These are phyloP conservation scores for Ceratocystis destructans DNA, from an alignment of 2,329 filamentous ascomycete species.

Conservation along the genomic window DNA sequence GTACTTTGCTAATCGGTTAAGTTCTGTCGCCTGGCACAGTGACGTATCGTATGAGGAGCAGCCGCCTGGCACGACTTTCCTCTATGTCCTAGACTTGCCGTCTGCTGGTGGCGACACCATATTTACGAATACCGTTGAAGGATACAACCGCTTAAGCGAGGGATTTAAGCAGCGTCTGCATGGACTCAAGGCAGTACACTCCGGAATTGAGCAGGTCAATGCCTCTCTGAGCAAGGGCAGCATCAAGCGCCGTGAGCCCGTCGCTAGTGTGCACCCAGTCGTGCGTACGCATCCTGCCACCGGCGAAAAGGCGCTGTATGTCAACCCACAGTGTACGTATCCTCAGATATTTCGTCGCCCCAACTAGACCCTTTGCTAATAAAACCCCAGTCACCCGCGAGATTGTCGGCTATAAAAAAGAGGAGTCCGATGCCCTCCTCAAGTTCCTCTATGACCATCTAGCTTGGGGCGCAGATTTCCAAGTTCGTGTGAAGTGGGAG, in stretches of 20 bases:
- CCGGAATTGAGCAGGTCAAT: conserved; percentile 66
- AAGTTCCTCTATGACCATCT: conserved; percentile 53
- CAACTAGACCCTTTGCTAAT: conserved; percentile 4
- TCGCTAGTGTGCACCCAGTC: conserved; percentile 61
- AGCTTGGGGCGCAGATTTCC: conserved; percentile 41
- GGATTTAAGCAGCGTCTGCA: conserved; percentile 68
- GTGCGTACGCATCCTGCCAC: conserved; percentile 71
- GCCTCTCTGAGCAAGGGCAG: conserved; percentile 52
- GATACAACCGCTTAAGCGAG: conserved; percentile 68
- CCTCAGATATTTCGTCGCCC: conserved; percentile 12
- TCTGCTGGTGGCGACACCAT: conserved; percentile 71
- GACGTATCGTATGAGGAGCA: conserved; percentile 82
- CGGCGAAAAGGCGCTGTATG: conserved; percentile 68
- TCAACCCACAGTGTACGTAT: conserved; percentile 65
- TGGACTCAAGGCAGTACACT: conserved; percentile 68
- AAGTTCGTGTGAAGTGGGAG: conserved; percentile 56
- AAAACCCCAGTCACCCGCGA: conserved; percentile 51
- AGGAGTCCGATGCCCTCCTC: conserved; percentile 65
- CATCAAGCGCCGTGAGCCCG: conserved; percentile 61
- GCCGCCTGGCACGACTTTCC: conserved; percentile 77
- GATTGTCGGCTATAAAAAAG: conserved; percentile 73
- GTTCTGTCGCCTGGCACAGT: conserved; percentile 76
- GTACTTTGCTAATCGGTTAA: conserved; percentile 51
- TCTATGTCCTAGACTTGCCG: conserved; percentile 76
- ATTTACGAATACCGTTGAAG: conserved; percentile 65